Conservation (phyloP, 257 asterid genomes). For the Scutellaria barbata region DNA sequence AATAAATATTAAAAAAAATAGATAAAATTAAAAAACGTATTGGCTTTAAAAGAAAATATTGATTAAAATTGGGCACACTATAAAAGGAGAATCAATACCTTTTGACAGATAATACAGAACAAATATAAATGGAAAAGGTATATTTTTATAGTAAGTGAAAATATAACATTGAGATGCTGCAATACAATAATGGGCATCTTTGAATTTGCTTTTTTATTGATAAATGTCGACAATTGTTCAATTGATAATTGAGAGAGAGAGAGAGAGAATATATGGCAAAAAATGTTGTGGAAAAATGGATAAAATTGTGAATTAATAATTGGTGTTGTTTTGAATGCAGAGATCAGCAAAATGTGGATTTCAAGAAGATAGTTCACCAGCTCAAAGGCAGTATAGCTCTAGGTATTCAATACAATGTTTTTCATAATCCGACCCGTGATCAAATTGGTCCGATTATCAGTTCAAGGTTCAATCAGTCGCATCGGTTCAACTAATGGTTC, state of each 20-base stretch:
- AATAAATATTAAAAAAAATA: too few species aligned
- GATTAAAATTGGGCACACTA: background rate
- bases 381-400: slow-evolving; percentile 90
- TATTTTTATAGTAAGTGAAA: background rate
- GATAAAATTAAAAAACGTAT: too few species aligned
- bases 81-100: slow-evolving; percentile 10
- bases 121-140: background rate
- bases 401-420: slow-evolving; percentile 60
- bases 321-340: slow-evolving; percentile 42
- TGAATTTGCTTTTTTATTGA: background rate
- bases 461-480: too few species aligned
- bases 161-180: background rate
- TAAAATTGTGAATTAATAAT: background rate
- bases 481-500: too few species aligned
- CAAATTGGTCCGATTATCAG: too few species aligned
- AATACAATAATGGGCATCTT: slow-evolving; percentile 29
- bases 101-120: background rate
- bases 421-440: too few species aligned
- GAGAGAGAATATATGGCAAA: too few species aligned
- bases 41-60: background rate
- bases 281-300: background rate
- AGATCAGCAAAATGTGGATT: slow-evolving; percentile 70
- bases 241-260: slow-evolving; percentile 15
- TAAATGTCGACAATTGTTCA: slow-evolving; percentile 11
- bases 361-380: slow-evolving; percentile 79